Evolutionary conservation across 2,329 filamentous ascomycete genomes (phyloP), one percentile per base, ranked within the genome.

Genomic region (Neonectria hederae): DNA sequence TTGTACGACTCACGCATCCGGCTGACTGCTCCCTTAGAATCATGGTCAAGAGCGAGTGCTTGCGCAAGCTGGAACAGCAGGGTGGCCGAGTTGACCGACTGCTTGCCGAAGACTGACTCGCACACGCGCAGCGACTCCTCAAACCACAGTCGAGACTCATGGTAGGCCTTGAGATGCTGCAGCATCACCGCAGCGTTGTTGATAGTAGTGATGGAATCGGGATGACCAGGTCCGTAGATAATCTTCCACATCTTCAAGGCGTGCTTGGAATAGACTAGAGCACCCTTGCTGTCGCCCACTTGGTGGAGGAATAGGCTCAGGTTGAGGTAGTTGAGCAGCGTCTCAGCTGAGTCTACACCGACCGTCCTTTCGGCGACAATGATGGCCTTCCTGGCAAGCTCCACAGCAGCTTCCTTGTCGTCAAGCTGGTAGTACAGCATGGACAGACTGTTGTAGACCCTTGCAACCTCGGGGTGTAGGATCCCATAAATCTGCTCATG

Each of bases 161-260:
- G 91, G 83, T 97, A 99, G 65, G 92, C 90, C 84, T 98, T 97
- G 73, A 97, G 87, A 60, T 94, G 90, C 81, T 99, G 96, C 63
- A 99, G 89, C 96, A 99, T 99, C 65, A 99, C 96, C 8, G 96
- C 96, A 21, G 93, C 95, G 76, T 99, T 99, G 87, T 98, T 99
- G 81, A 98, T 91, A 17, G 96, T 98, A 9, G 97, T 99, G 80
- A 99, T 97, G 9, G 94, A 97, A 81, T 99, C 96, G 3, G 96
- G 96, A 80, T 99, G 96, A 74, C 93, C 92, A 30, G 91, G 84
- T 32, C 96, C 96, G 77, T 97, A 99, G 74, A 98, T 95, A 73
- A 98, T 88, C 84, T 97, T 97, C 95, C 95, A 98, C 67, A 99
- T 85, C 76, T 96, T 90, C 70, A 99, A 87, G 7, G 96, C 96